A percentile compares a stretch with the other conserved stretches of the same genome.
Conservation (phyloP, 305 asterid species). For the Solanum hybrid region DNA sequence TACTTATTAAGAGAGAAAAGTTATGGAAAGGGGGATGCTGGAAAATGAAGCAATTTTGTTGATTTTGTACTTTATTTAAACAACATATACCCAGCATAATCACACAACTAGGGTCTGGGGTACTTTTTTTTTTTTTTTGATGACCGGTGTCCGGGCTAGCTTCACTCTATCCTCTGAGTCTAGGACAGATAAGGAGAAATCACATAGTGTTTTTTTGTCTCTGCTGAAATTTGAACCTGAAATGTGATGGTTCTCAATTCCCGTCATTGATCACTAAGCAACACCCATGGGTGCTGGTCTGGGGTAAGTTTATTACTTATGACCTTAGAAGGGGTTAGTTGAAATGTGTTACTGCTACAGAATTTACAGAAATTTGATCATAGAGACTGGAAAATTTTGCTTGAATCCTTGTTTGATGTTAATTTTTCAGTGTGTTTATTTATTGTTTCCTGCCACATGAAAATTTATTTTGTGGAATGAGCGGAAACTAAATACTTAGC, state of each 20-base stretch:
- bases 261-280: neutral
- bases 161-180: neutral
- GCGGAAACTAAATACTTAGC: neutral
- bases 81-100: neutral
- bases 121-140: neutral
- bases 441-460: neutral
- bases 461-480: neutral
- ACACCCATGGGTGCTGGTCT: neutral
- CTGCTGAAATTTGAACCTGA: neutral
- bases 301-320: neutral
- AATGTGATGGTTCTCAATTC: neutral
- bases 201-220: neutral
- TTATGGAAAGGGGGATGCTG: conserved; percentile 1
- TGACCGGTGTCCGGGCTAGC: neutral
- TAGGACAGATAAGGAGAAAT: neutral
- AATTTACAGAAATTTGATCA: neutral
- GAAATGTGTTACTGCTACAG: neutral
- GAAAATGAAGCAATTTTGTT: neutral
- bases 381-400: neutral
- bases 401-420: neutral
- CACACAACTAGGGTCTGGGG: neutral
- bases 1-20: neutral
- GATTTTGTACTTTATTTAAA: neutral
- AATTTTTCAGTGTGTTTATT: neutral
- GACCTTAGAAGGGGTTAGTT: neutral